Evolutionary conservation across 108 stramenopile species (phyloP).

Genomic region (Mediolabrus comicus): DNA sequence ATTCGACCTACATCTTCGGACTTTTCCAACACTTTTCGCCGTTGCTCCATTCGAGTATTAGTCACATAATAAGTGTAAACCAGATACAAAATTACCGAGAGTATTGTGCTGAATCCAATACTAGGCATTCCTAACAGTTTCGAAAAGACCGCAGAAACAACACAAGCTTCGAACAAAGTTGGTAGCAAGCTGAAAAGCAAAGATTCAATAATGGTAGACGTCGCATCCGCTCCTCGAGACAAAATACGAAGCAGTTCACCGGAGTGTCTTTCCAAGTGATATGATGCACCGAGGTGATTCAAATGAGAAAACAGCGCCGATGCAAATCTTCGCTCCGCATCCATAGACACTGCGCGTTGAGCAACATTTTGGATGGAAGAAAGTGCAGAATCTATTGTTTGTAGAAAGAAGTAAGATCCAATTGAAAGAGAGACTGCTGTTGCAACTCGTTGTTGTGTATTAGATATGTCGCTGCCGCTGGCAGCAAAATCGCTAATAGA

Average conservation of each 20-base stretch:
- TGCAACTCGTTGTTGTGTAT: conserved; percentile 7
- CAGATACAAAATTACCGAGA: conserved; percentile 23
- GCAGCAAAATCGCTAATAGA: conserved; percentile 26
- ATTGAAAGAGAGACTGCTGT: conserved; percentile 23
- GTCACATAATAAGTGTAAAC: conserved; percentile 34
- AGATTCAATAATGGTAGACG: conserved; percentile 28
- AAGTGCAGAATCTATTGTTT: conserved; percentile 14
- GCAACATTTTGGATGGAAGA: conserved; percentile 21
- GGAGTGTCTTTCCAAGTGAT: conserved; percentile 46
- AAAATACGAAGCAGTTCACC: conserved; percentile 40
- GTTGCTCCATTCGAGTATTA: conserved; percentile 24
- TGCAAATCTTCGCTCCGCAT: conserved; percentile 45
- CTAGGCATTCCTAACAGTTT: conserved; percentile 33
- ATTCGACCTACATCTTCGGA: conserved; percentile 45
- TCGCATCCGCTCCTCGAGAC: conserved; percentile 38
- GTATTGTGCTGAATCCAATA: conserved; percentile 30
- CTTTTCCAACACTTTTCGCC: conserved; percentile 38
- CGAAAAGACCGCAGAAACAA: conserved; percentile 45
- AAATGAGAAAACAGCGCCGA: conserved; percentile 35
- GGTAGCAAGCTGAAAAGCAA: conserved; percentile 39
- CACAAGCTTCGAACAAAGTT: conserved; percentile 39
- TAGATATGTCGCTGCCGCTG: neutral
- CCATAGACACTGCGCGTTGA: conserved; percentile 37
- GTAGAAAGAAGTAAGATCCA: conserved; percentile 21
- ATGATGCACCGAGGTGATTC: conserved; percentile 26